Evolutionary conservation across 1,139 yeast genomes (phyloP).

Genomic region (Saccharomycopsis hybrid): DNA sequence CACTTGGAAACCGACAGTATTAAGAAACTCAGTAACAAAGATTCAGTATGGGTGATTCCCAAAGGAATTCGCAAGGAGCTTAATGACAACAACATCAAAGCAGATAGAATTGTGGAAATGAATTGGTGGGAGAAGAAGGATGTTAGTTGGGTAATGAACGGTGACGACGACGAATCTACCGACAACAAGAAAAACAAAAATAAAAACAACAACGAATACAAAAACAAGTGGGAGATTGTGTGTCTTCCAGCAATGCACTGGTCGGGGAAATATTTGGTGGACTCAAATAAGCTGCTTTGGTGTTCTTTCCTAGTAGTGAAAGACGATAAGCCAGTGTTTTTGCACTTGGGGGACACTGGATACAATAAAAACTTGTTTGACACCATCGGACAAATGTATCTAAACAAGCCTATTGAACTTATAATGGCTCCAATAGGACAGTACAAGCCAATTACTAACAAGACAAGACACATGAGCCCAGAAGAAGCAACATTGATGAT

Average conservation of each 20-base stretch:
- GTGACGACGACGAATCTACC: constrained; percentile 28
- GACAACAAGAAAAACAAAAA: too few relatives aligned
- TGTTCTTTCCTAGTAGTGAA: constrained; percentile 70
- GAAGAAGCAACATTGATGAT: constrained; percentile 66
- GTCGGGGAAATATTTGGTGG: constrained; percentile 79
- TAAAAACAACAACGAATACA: too few relatives aligned
- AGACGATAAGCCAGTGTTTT: constrained; percentile 63
- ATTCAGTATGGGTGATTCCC: constrained; percentile 74
- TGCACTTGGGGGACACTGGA: constrained; percentile 95
- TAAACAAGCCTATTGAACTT: constrained; percentile 30
- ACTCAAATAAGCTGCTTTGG: constrained; percentile 80
- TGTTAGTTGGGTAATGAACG: constrained; percentile 25
- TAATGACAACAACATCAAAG: constrained; percentile 39
- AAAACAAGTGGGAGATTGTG: constrained; percentile 77
- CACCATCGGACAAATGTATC: constrained; percentile 47
- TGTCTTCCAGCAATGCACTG: constrained; percentile 98
- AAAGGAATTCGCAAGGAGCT: constrained; percentile 62
- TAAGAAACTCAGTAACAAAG: constrained; percentile 49
- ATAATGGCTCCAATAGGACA: constrained; percentile 91
- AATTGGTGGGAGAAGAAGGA: constrained; percentile 85
- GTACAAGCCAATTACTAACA: constrained; percentile 47
- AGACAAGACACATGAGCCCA: constrained; percentile 69
- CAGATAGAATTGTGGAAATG: constrained; percentile 51
- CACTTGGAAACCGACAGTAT: constrained; percentile 69
- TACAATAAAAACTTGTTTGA: constrained; percentile 66